Base-by-base conservation (phyloP, 768 basidiomycete species). In the Lyophyllum atratum region DNA sequence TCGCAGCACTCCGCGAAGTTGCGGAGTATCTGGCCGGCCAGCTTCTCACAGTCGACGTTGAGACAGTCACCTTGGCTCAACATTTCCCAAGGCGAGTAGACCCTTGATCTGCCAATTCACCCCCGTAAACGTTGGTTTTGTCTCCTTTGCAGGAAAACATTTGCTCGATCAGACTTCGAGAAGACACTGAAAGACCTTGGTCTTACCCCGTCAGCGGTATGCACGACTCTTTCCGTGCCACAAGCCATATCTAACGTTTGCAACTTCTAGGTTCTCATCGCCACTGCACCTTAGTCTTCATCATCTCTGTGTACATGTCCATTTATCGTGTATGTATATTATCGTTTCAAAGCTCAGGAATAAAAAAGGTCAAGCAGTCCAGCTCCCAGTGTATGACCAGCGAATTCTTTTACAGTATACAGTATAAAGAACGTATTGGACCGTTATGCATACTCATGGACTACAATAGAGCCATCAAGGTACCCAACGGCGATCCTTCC, bases 21-120 rank as follows among this genome's bases (percentile, higher is more conserved):
- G 93, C 94, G 21, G 93, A 96, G 72, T 95, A 79, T 68, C 70
- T 96, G 29, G 94, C 93, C 4, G 84, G 83, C 0, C 93, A 96
- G 71, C 80, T 78, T 24, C 67, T 90, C 29, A 64, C 71, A 1
- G 82, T 93, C 21, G 84, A 87, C 63, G 90, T 89, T 14, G 92
- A 93, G 29, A 89, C 87, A 0, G 86, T 96, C 33, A 80, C 81
- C 1, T 81, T 97, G 59, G 79, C 90, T 0, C 86, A 87, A 61
- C 85, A 90, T 34, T 96, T 95, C 77, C 95, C 94, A 12, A 85
- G 93, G 94, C 87, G 66, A 60, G 46, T 33, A n/a, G 4, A 21
- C 31, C 50, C 24, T 31, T 48, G 79, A 66, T 50, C 37, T 28
- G 22, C 2, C 8, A 44, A 12, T 29, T 33, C 25, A 21, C 49